These are phyloP conservation scores for Russula earlei DNA, from an alignment of 768 basidiomycete species.

Conservation along the genomic window DNA sequence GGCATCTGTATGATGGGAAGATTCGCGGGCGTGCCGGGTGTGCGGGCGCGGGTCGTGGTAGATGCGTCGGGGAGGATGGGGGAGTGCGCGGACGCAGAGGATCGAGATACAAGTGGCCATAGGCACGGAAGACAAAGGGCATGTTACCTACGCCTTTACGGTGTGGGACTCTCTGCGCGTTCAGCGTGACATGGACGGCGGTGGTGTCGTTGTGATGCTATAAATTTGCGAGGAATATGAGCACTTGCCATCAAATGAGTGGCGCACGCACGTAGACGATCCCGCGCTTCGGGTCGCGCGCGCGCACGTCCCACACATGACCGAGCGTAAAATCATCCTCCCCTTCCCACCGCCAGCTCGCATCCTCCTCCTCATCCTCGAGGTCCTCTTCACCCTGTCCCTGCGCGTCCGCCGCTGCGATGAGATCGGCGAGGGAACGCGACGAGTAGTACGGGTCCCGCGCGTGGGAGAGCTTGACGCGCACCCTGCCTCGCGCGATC, in stretches of 20 bases:
- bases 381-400: constrained; percentile 9
- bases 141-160: constrained; percentile 52
- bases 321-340: constrained; percentile 57
- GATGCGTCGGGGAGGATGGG: background rate
- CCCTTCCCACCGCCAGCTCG: constrained; percentile 55
- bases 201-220: constrained; percentile 47
- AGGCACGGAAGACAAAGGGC: constrained; percentile 50
- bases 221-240: background rate
- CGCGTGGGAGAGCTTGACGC: constrained; percentile 25
- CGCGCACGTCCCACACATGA: constrained; percentile 44
- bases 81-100: background rate
- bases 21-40: background rate
- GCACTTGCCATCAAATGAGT: background rate
- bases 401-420: constrained; percentile 9
- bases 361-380: constrained; percentile 26
- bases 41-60: background rate
- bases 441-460: constrained; percentile 25
- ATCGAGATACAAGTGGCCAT: constrained; percentile 21
- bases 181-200: constrained; percentile 56
- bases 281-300: constrained; percentile 34
- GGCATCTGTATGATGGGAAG: constrained; percentile 11
- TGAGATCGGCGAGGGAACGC: constrained; percentile 24
- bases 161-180: constrained; percentile 39
- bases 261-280: constrained; percentile 52
- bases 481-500: constrained; percentile 32